phyloP scores from a whole-genome alignment of 768 basidiomycete genomes.

The Pleurotus tuber-regium region DNA sequence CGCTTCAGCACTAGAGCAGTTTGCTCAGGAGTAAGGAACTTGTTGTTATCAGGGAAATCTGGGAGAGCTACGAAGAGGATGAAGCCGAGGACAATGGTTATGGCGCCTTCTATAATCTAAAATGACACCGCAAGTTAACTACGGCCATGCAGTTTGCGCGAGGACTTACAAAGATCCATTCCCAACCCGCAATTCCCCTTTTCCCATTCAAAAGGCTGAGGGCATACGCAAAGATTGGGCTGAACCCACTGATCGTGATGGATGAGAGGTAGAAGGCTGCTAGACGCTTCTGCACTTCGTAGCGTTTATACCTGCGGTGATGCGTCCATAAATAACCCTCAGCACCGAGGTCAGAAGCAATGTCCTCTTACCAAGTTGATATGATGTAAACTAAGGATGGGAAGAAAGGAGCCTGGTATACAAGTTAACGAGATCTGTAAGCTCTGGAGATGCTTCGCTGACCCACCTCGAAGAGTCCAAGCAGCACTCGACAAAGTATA shows the following conservation, averaged over 20 bases:
- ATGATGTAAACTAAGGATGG: conserved; percentile 45
- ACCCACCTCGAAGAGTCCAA: conserved; percentile 43
- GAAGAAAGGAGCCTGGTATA: conserved; percentile 46
- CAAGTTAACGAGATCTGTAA: too few relatives aligned
- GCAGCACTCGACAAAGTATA: conserved; percentile 38
- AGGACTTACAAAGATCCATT: conserved; percentile 46
- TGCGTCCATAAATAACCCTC: not conserved
- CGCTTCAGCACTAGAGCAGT: conserved; percentile 42
- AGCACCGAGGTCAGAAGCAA: not conserved
- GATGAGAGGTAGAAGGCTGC: conserved; percentile 33
- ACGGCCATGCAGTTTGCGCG: not conserved
- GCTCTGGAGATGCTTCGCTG: too few relatives aligned
- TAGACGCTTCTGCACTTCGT: conserved; percentile 28
- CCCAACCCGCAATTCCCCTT: conserved; percentile 41
- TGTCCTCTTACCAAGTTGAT: conserved; percentile 42
- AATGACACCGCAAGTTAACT: not conserved
- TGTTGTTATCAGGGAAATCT: conserved; percentile 47
- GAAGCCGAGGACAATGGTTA: conserved; percentile 39
- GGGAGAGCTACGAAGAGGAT: conserved; percentile 42
- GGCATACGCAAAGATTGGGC: conserved; percentile 42
- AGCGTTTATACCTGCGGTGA: conserved; percentile 20
- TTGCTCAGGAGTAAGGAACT: conserved; percentile 40
- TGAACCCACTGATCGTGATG: conserved; percentile 37
- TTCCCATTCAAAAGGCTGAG: conserved; percentile 39
- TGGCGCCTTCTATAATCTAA: conserved; percentile 44